Conservation (phyloP, 371 early-diverging fungal species). For the Rhizomucor miehei region DNA sequence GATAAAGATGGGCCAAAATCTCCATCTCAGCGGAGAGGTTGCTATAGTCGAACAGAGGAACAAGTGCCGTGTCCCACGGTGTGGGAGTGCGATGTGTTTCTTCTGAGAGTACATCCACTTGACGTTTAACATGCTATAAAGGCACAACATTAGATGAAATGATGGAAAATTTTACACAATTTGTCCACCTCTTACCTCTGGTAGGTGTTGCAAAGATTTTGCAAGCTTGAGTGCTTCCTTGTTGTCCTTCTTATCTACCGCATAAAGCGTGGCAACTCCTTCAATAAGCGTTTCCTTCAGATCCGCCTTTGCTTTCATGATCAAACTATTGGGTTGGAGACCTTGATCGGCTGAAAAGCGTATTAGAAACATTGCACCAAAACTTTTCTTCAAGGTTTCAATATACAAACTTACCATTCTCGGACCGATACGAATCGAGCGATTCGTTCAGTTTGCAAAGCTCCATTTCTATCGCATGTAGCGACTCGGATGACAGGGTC, state of each 20-base stretch:
- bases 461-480: slow-evolving; percentile 48
- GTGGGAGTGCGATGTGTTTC: not conserved
- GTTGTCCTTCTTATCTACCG: slow-evolving; percentile 58
- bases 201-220: slow-evolving; percentile 55
- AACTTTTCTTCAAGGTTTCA: slow-evolving; percentile 4
- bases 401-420: slow-evolving; percentile 8
- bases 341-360: slow-evolving; percentile 17
- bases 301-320: slow-evolving; percentile 37
- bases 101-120: slow-evolving; percentile 12
- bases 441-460: slow-evolving; percentile 30
- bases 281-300: slow-evolving; percentile 68
- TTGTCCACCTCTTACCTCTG: slow-evolving; percentile 37
- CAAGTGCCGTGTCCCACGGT: slow-evolving; percentile 40
- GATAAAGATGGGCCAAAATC: slow-evolving; percentile 41
- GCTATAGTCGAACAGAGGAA: slow-evolving; percentile 54
- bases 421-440: slow-evolving; percentile 25
- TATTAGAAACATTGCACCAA: not conserved
- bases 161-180: no score
- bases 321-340: slow-evolving; percentile 20
- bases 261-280: slow-evolving; percentile 72
- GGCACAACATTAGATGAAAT: not conserved
- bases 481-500: slow-evolving; percentile 47
- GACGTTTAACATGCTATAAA: slow-evolving; percentile 20
- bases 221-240: slow-evolving; percentile 44
- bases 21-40: slow-evolving; percentile 57